These are phyloP conservation scores for Salpingoeca rosetta DNA, from an alignment of 78 protist species.

Conservation along the genomic window DNA sequence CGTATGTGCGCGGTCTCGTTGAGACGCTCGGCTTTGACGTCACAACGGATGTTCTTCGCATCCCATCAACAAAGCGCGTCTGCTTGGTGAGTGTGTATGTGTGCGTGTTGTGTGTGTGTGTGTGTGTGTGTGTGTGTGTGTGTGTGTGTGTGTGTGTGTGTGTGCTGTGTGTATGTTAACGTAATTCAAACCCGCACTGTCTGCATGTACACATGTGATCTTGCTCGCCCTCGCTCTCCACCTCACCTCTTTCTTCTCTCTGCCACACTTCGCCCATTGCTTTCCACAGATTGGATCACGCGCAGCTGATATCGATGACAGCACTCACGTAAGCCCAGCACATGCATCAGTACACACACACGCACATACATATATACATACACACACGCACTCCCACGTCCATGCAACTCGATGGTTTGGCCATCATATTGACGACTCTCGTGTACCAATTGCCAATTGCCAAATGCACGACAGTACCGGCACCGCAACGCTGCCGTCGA, in stretches of 20 bases:
- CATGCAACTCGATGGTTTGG: too few species aligned
- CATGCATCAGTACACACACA: too few species aligned
- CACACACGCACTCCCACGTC: too few species aligned
- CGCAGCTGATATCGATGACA: too few species aligned
- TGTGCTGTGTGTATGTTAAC: neutral
- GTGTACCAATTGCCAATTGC: too few species aligned
- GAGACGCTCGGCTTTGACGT: slow-evolving; percentile 33
- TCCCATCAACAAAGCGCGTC: slow-evolving; percentile 49
- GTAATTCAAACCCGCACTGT: neutral
- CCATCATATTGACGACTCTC: too few species aligned
- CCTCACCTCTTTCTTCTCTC: neutral
- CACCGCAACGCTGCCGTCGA: too few species aligned
- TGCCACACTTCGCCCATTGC: too few species aligned
- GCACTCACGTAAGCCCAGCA: too few species aligned
- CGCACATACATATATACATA: too few species aligned
- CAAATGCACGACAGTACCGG: too few species aligned
- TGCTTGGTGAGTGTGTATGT: neutral
- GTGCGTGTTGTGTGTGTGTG: neutral
- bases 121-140: neutral
- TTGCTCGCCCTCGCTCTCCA: neutral
- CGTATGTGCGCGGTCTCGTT: slow-evolving; percentile 29
- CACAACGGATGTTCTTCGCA: slow-evolving; percentile 30
- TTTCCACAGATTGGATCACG: too few species aligned
- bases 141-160: neutral
- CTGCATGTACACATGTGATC: neutral